A percentile compares a stretch with the other conserved stretches of the same genome.
Evolutionary conservation across 345 rosid species (phyloP).

Genomic region (Anastatica hierochuntica): DNA sequence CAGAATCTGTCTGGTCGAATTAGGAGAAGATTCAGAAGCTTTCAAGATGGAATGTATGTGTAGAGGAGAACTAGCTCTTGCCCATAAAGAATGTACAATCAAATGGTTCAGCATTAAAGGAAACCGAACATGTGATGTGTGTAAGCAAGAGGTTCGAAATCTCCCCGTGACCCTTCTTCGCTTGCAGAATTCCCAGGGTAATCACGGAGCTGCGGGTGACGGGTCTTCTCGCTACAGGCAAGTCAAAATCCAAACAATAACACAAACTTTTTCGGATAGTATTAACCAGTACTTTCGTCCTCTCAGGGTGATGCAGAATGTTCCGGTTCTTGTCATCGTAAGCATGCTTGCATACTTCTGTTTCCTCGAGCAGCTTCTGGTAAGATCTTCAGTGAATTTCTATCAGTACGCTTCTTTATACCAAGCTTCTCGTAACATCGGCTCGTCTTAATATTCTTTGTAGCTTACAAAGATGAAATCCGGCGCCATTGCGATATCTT

Average conservation of each 20-base stretch:
- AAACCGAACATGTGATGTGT: conserved; percentile 87
- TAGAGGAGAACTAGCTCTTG: conserved; percentile 85
- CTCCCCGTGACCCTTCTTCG: conserved; percentile 92
- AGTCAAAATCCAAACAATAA: conserved; percentile 15
- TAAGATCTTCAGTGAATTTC: conserved; percentile 23
- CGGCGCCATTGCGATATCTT: conserved; percentile 83
- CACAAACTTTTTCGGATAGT: not conserved
- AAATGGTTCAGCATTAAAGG: conserved; percentile 99
- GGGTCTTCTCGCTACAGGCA: conserved; percentile 49
- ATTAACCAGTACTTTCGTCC: not conserved
- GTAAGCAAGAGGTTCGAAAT: conserved; percentile 87
- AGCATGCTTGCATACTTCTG: conserved; percentile 99
- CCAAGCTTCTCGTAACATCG: conserved; percentile 4
- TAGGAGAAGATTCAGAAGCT: conserved; percentile 79
- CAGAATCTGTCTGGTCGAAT: conserved; percentile 75
- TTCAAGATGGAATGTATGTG: conserved; percentile 98
- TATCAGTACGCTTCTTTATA: not conserved
- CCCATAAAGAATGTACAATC: conserved; percentile 81
- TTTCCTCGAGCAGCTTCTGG: conserved; percentile 96
- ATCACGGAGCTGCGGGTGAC: conserved; percentile 24
- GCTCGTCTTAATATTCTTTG: not conserved
- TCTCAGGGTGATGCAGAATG: conserved; percentile 92
- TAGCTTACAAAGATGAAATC: conserved; percentile 71
- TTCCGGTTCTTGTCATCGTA: conserved; percentile 76
- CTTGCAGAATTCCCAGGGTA: conserved; percentile 45